Conservation (phyloP, 1,284 basidiomycete species). For the Pisolithus thermaeus region DNA sequence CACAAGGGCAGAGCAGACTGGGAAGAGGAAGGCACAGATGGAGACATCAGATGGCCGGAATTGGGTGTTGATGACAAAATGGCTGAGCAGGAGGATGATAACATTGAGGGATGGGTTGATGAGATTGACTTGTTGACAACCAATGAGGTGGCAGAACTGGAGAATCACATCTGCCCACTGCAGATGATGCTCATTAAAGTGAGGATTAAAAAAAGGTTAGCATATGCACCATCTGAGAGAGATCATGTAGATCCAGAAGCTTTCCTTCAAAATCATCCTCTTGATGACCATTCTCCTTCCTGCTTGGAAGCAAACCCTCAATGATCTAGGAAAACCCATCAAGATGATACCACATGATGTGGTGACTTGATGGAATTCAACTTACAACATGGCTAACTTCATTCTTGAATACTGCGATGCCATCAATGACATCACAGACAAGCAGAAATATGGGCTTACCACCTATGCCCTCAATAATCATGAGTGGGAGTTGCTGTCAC, state of each 20-base stretch:
- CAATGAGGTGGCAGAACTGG: neutral
- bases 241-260: neutral
- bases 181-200: constrained; percentile 3
- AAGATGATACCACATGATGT: constrained; percentile 2
- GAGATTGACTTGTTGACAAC: neutral
- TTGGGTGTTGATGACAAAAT: too few relatives aligned
- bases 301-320: neutral
- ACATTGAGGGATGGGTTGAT: constrained; percentile 2
- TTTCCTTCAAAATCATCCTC: constrained; percentile 5
- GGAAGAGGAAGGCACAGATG: neutral
- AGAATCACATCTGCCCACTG: constrained; percentile 1
- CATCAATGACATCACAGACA: constrained; percentile 6
- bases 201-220: neutral
- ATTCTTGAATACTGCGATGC: neutral
- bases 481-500: too few relatives aligned
- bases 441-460: constrained; percentile 5
- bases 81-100: neutral
- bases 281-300: constrained; percentile 2
- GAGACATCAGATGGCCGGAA: neutral
- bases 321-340: neutral
- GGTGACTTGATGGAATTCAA: constrained; percentile 9
- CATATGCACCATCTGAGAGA: neutral
- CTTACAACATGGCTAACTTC: constrained; percentile 6
- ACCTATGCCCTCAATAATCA: constrained; percentile 10
- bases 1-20: neutral